Evolutionary conservation across 305 asterid genomes (phyloP).

Genomic region (Stenogyne calaminthoides): DNA sequence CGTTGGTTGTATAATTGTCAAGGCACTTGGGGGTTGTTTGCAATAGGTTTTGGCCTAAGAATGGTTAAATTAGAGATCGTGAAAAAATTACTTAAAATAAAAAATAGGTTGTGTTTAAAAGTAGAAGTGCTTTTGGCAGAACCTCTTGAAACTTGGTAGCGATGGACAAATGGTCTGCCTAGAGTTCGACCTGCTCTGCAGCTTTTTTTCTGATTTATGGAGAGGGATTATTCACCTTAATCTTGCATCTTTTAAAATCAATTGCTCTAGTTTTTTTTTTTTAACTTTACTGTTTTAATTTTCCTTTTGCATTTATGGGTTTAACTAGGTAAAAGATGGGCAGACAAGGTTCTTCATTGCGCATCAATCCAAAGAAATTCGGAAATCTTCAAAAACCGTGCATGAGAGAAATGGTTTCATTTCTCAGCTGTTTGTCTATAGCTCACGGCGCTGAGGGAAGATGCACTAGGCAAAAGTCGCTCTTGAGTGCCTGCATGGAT

Average conservation of each 20-base stretch:
- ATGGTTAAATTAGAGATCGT: too few species aligned
- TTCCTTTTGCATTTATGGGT: not conserved
- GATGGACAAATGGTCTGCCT: too few species aligned
- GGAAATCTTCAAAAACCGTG: constrained; percentile 86
- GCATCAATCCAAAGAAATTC: constrained; percentile 76
- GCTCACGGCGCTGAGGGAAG: constrained; percentile 66
- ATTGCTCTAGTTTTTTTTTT: not conserved
- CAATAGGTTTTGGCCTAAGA: too few species aligned
- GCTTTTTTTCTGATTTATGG: constrained; percentile 6
- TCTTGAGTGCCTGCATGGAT: constrained; percentile 79
- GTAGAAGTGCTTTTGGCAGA: too few species aligned
- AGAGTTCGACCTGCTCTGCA: not conserved
- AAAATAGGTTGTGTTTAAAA: too few species aligned
- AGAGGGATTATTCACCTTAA: not conserved
- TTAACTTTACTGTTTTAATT: not conserved
- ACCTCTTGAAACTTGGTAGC: too few species aligned
- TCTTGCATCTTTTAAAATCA: not conserved
- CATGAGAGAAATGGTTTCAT: constrained; percentile 72
- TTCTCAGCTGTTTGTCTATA: constrained; percentile 77
- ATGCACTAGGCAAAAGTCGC: constrained; percentile 71
- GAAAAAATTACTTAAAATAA: too few species aligned
- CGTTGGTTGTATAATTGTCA: too few species aligned
- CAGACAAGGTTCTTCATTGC: constrained; percentile 62
- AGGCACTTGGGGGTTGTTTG: too few species aligned
- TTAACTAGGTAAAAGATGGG: constrained; percentile 62